These are phyloP conservation scores for Verbena officinalis DNA, from an alignment of 257 asterid species.

Conservation along the genomic window DNA sequence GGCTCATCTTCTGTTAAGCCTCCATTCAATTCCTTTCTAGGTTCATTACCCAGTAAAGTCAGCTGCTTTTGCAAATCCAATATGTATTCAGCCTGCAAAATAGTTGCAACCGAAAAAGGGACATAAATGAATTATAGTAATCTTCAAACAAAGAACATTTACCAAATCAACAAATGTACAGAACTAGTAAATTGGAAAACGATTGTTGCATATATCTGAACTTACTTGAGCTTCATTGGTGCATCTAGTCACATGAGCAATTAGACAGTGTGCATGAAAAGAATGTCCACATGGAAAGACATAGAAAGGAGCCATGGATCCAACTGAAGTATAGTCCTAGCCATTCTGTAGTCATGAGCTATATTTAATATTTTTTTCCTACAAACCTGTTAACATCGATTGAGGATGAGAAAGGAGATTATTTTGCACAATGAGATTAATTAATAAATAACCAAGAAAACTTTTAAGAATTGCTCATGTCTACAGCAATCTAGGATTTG, in stretches of 20 bases:
- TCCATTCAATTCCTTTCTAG: slow-evolving; percentile 67
- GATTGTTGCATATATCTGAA: slow-evolving; percentile 29
- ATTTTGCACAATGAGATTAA: not conserved
- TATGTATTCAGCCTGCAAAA: slow-evolving; percentile 84
- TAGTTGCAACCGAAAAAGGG: slow-evolving; percentile 14
- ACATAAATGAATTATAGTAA: slow-evolving; percentile 1
- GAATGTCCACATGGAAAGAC: slow-evolving; percentile 98
- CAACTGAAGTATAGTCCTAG: slow-evolving; percentile 76
- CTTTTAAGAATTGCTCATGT: slow-evolving; percentile 20
- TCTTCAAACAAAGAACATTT: slow-evolving; percentile 9
- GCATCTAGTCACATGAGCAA: slow-evolving; percentile 89
- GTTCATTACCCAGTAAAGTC: slow-evolving; percentile 72
- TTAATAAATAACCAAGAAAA: slow-evolving; percentile 3
- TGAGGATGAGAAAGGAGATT: slow-evolving; percentile 26
- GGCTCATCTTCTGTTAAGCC: slow-evolving; percentile 74
- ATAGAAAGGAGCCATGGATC: slow-evolving; percentile 93
- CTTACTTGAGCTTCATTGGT: slow-evolving; percentile 85
- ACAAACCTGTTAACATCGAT: slow-evolving; percentile 68
- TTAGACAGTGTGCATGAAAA: slow-evolving; percentile 90
- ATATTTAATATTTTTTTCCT: slow-evolving; percentile 69
- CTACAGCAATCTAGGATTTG: slow-evolving; percentile 4
- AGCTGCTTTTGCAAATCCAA: slow-evolving; percentile 95
- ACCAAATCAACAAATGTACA: not conserved
- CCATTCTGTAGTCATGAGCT: slow-evolving; percentile 67
- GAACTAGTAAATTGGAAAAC: not conserved